phyloP scores from a whole-genome alignment of 306 rosid species.

The Clitoria ternatea region DNA sequence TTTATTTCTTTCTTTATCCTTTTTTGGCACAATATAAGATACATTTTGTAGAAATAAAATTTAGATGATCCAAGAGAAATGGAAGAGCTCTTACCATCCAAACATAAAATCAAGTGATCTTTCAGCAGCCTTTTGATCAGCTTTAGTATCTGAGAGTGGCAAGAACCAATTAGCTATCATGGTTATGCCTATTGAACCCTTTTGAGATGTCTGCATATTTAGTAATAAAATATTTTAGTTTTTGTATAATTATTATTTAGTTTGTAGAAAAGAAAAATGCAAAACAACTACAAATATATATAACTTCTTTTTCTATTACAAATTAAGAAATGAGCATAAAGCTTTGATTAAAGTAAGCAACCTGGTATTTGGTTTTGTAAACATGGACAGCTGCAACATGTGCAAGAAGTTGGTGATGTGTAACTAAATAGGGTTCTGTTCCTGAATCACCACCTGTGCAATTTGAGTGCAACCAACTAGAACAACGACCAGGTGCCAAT shows the following conservation, averaged over 20 bases:
- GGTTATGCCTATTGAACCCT: slow-evolving; percentile 48
- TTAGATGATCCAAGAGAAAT: too few species aligned
- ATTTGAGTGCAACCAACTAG: background rate
- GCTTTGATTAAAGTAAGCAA: background rate
- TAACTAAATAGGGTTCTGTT: slow-evolving; percentile 13
- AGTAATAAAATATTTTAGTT: background rate
- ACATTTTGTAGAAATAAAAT: background rate
- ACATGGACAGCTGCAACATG: slow-evolving; percentile 2
- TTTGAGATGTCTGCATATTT: slow-evolving; percentile 32
- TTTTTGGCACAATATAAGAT: background rate
- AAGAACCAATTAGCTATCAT: slow-evolving; percentile 29
- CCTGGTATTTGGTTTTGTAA: slow-evolving; percentile 17
- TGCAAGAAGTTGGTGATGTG: slow-evolving; percentile 24
- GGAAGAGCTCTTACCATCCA: slow-evolving; percentile 41
- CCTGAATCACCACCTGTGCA: slow-evolving; percentile 29
- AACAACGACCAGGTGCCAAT: slow-evolving; percentile 27
- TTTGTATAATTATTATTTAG: too few species aligned
- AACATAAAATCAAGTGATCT: slow-evolving; percentile 41
- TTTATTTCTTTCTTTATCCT: background rate
- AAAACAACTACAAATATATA: too few species aligned
- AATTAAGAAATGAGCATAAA: too few species aligned
- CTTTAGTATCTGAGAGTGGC: slow-evolving; percentile 23
- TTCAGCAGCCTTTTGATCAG: slow-evolving; percentile 22
- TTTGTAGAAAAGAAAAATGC: background rate
- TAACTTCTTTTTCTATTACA: too few species aligned